Evolutionary conservation across 2,329 filamentous ascomycete genomes (phyloP).

Genomic region (Ophiostoma montium): DNA sequence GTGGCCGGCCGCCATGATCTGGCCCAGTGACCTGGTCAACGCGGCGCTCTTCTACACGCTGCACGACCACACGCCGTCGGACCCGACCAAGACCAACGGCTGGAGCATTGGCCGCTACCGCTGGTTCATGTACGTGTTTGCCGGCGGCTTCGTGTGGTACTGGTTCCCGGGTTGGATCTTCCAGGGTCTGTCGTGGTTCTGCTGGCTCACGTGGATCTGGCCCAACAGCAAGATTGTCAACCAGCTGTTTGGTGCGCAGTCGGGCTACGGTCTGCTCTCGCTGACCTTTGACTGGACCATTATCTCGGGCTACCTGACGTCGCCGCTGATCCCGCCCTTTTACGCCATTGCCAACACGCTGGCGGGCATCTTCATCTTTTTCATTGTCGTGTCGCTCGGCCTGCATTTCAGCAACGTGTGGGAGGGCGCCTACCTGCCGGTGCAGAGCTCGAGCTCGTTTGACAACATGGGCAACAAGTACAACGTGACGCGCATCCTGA

Average conservation of each 20-base stretch:
- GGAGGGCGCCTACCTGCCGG: conserved; percentile 46
- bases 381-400: conserved; percentile 41
- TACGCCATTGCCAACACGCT: conserved; percentile 44
- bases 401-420: conserved; percentile 43
- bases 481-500: conserved; percentile 46
- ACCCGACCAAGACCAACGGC: conserved; percentile 38
- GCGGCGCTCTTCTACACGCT: conserved; percentile 49
- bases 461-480: conserved; percentile 49
- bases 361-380: conserved; percentile 39
- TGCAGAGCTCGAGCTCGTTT: conserved; percentile 45
- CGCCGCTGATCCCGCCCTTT: conserved; percentile 36
- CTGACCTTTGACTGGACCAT: conserved; percentile 26
- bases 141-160: conserved; percentile 38
- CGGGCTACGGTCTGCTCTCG: conserved; percentile 24
- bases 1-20: conserved; percentile 49
- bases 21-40: conserved; percentile 47
- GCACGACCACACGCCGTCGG: conserved; percentile 42
- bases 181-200: conserved; percentile 30
- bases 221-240: conserved; percentile 31
- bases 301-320: conserved; percentile 34
- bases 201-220: conserved; percentile 32
- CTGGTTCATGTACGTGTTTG: conserved; percentile 45
- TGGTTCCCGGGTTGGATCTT: conserved; percentile 43
- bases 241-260: conserved; percentile 31
- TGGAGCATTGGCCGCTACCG: conserved; percentile 51